Conservation (phyloP, 2,329 filamentous ascomycete genomes). For the Trichoderma oligosporum region DNA sequence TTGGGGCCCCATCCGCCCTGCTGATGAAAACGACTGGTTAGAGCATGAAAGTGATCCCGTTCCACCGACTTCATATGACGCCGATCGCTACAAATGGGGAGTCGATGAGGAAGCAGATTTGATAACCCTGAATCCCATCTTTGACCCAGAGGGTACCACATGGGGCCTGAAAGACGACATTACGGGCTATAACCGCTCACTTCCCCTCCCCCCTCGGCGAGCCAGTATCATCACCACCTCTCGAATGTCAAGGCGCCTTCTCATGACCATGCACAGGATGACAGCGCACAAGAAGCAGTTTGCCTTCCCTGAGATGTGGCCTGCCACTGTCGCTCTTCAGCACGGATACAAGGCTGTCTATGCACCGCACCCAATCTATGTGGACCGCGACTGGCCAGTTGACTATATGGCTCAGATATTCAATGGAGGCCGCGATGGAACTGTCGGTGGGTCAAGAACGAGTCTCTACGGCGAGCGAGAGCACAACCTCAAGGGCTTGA, state of each 20-base stretch:
- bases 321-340: constrained; percentile 78
- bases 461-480: constrained; percentile 79
- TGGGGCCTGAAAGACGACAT: constrained; percentile 82
- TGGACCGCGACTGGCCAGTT: constrained; percentile 81
- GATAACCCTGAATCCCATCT: constrained; percentile 88
- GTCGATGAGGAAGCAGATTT: constrained; percentile 87
- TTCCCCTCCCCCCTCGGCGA: constrained; percentile 64
- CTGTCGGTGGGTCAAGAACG: constrained; percentile 67
- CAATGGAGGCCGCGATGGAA: constrained; percentile 74
- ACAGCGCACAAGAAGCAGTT: constrained; percentile 80
- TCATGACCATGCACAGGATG: constrained; percentile 86
- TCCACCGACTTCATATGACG: constrained; percentile 67
- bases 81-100: constrained; percentile 81
- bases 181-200: constrained; percentile 69
- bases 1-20: constrained; percentile 78
- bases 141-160: constrained; percentile 80
- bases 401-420: constrained; percentile 73
- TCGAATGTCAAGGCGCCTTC: constrained; percentile 73
- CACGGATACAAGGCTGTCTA: constrained; percentile 92
- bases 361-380: constrained; percentile 82
- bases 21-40: constrained; percentile 65
- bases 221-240: constrained; percentile 86
- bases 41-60: constrained; percentile 67
- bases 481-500: constrained; percentile 81
- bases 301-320: constrained; percentile 97